These are phyloP conservation scores for Microdochium bolleyi DNA, from an alignment of 2,329 filamentous ascomycete genomes.

Conservation along the genomic window DNA sequence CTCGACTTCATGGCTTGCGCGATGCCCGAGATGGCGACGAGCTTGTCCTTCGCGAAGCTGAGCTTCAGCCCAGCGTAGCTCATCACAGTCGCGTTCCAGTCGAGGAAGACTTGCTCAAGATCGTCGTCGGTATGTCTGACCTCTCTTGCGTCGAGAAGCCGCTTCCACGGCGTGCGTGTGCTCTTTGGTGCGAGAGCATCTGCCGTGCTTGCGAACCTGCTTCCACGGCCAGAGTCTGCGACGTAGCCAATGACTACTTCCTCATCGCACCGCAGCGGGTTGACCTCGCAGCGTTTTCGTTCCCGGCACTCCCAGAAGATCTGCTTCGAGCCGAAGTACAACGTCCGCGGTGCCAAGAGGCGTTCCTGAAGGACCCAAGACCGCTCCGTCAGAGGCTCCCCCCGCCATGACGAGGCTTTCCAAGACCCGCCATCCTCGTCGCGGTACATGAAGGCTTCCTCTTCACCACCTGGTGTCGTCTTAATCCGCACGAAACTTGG, in stretches of 20 bases:
- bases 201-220: too few relatives aligned
- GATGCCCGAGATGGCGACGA: constrained; percentile 10
- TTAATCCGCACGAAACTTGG: constrained; percentile 5
- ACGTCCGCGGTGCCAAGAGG: constrained; percentile 8
- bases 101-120: constrained; percentile 1
- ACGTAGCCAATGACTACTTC: too few relatives aligned
- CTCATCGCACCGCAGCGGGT: too few relatives aligned
- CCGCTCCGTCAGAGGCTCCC: constrained; percentile 6
- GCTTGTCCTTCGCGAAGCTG: constrained; percentile 7
- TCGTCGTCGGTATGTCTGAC: too few relatives aligned
- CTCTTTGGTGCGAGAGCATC: too few relatives aligned
- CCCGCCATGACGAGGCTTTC: constrained; percentile 2
- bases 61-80: constrained; percentile 6
- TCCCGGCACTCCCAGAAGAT: constrained; percentile 12
- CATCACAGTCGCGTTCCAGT: background rate
- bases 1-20: constrained; percentile 7
- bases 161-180: too few relatives aligned
- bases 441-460: constrained; percentile 2
- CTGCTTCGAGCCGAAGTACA: constrained; percentile 11
- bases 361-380: constrained; percentile 14
- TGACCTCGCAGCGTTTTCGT: too few relatives aligned
- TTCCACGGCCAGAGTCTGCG: too few relatives aligned
- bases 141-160: too few relatives aligned
- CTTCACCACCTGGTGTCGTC: background rate
- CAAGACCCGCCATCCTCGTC: background rate